Evolutionary conservation across 2,329 filamentous ascomycete genomes (phyloP), one percentile per base, ranked within the genome.

Genomic region (Xylaria sp.): DNA sequence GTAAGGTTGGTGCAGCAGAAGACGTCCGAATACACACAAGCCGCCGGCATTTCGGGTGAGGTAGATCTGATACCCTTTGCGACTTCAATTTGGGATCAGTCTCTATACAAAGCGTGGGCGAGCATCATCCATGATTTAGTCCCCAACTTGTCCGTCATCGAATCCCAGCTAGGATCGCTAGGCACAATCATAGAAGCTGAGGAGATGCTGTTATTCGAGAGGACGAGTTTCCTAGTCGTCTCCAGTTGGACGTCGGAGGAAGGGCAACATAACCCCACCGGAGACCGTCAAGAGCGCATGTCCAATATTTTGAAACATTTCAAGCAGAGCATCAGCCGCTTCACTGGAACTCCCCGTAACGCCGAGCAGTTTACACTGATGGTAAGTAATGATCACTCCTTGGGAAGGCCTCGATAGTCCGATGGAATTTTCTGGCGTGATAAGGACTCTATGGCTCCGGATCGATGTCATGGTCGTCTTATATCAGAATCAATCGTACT

Each of bases 301-400:
- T 95, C 91, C 65, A 98, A 97, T 77, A 97, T 99, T 73, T 91
- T 99, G 79, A 99, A 99, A 80, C 94, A 94, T 62, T 97, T 98
- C 82, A 99, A 98, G 82, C 94, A 98, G 80, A 87, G 82, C 67
- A 85, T 87, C 63, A 89, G 87, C 59, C 88, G 90, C 70, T 92
- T 91, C 76, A 93, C 90, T 1, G 90, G 90, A 51, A 91, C 90
- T 25, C 90, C 91, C n/a, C 89, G 91, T 56, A 91, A 91, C 67
- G 89, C 89, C 4, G 91, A 92, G 77, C 91, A 93, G 76, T 94
- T 94, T 71, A 87, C 88, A 49, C 84, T 92, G 70, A 89, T 94
- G 80, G 72, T 73, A 65, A 64, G 72, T 68, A 9, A 8, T 35
- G 1, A 17, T 17, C 11, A 1, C 15, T 54, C 33, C 33, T 47